Evolutionary conservation across 2,329 filamentous ascomycete species (phyloP).

Genomic region (Phaeoacremonium minimum): DNA sequence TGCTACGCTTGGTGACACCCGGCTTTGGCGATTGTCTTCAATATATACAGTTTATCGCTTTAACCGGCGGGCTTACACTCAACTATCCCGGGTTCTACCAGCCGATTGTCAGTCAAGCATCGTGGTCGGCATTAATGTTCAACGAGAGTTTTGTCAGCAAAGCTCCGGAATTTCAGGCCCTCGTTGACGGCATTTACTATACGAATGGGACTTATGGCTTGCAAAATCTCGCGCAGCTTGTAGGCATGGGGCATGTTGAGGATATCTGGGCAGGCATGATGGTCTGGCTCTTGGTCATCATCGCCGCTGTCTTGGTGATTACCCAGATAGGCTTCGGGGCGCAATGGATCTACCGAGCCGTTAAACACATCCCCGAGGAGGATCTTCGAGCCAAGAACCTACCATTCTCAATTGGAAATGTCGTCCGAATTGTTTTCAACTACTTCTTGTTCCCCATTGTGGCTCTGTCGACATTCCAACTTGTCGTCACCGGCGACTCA

Average conservation of each 20-base stretch:
- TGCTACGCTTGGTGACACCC: constrained; percentile 87
- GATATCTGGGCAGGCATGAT: constrained; percentile 96
- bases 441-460: constrained; percentile 87
- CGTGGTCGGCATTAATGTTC: constrained; percentile 90
- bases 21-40: constrained; percentile 96
- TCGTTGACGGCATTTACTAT: constrained; percentile 83
- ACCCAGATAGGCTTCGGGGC: constrained; percentile 72
- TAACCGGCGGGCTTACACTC: constrained; percentile 83
- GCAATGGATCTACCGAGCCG: constrained; percentile 70
- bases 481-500: constrained; percentile 69
- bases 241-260: constrained; percentile 69
- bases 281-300: constrained; percentile 79
- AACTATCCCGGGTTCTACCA: constrained; percentile 94
- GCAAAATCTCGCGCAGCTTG: constrained; percentile 71
- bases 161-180: constrained; percentile 57
- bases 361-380: constrained; percentile 72
- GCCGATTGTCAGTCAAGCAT: constrained; percentile 79
- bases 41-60: constrained; percentile 88
- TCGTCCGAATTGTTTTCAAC: constrained; percentile 85
- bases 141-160: constrained; percentile 82
- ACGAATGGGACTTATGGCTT: constrained; percentile 76
- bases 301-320: constrained; percentile 61
- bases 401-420: constrained; percentile 76
- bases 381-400: constrained; percentile 89
- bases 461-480: constrained; percentile 83